Evolutionary conservation across 202 grass and related monocot genomes (phyloP).

Genomic region (Panicum virgatum): DNA sequence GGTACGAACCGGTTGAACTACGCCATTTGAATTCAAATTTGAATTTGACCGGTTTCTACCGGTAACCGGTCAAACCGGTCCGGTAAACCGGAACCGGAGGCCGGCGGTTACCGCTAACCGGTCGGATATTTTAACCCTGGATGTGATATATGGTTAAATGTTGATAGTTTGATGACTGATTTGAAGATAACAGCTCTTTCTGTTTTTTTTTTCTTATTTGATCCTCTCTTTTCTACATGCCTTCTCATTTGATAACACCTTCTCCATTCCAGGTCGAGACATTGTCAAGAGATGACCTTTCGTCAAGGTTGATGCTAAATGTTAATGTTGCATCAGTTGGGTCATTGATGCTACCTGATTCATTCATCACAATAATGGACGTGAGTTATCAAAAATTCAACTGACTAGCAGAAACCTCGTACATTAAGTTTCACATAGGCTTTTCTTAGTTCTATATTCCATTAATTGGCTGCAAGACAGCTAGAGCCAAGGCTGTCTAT

Average conservation of each 20-base stretch:
- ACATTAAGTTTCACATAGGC: not conserved
- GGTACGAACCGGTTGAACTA: no score
- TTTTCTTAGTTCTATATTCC: not conserved
- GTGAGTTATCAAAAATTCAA: constrained; percentile 55
- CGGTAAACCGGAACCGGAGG: no score
- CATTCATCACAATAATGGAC: constrained; percentile 95
- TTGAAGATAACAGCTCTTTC: not conserved
- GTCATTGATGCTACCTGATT: constrained; percentile 77
- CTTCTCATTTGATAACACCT: constrained; percentile 28
- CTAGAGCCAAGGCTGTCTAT: not conserved
- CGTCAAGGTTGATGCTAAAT: constrained; percentile 94
- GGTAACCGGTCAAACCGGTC: no score
- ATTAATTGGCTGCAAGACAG: not conserved
- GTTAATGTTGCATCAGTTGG: constrained; percentile 91
- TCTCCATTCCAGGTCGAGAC: constrained; percentile 73
- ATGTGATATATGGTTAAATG: not conserved
- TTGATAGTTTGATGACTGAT: not conserved
- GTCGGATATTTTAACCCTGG: no score
- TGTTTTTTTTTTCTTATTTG: not conserved
- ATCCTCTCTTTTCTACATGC: constrained; percentile 3
- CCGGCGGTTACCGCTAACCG: no score
- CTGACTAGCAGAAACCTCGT: not conserved
- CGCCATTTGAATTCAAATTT: no score
- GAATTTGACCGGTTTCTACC: no score
- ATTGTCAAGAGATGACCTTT: constrained; percentile 84